Evolutionary conservation across 768 basidiomycete species (phyloP).

Genomic region (Termitomyces sp.): DNA sequence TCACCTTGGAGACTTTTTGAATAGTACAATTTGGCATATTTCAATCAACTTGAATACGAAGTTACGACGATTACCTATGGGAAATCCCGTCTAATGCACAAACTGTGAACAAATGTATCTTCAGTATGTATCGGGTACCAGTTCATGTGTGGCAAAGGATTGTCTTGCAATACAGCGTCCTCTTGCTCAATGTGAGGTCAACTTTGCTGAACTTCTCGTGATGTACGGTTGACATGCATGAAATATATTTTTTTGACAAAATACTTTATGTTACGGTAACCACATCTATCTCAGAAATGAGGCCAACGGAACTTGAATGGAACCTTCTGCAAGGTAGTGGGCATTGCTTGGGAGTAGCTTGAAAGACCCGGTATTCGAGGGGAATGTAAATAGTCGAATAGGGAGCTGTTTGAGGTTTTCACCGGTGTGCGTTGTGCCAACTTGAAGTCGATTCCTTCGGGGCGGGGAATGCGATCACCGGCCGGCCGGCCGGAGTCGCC

Average conservation of each 20-base stretch:
- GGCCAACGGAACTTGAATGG: background rate
- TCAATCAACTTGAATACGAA: background rate
- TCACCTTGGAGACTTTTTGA: background rate
- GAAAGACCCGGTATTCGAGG: too few species aligned
- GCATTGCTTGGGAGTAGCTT: too few species aligned
- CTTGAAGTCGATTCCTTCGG: too few species aligned
- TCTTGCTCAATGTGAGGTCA: background rate
- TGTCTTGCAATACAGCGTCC: background rate
- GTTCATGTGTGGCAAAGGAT: background rate
- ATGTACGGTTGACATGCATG: background rate
- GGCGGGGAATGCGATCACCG: conserved; percentile 8
- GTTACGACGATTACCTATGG: background rate
- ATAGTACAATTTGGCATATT: background rate
- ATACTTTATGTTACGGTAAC: too few species aligned
- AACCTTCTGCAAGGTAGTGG: too few species aligned
- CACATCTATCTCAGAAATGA: background rate
- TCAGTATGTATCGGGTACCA: too few species aligned
- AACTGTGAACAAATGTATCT: background rate
- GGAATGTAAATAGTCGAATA: background rate
- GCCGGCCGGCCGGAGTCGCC: conserved; percentile 12
- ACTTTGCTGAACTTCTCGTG: background rate
- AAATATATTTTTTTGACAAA: background rate
- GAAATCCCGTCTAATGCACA: background rate
- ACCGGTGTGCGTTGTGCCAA: too few species aligned
- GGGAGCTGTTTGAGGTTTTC: background rate